Conservation (phyloP, 139 green algal genomes). For the Chlamydomonas schloesseri region DNA sequence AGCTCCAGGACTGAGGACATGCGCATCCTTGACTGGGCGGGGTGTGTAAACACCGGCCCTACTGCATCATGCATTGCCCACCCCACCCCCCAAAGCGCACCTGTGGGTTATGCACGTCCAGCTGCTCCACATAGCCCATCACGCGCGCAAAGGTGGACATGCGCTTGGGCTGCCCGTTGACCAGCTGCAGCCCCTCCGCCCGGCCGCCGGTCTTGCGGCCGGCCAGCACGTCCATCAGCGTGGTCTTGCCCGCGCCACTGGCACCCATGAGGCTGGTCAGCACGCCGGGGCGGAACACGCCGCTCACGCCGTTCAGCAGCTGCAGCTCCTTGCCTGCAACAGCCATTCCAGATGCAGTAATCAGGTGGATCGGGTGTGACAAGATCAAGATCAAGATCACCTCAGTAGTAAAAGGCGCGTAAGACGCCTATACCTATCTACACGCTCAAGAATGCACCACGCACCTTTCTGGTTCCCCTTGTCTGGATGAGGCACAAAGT, state of each 20-base stretch:
- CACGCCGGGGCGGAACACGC: slow-evolving; percentile 41
- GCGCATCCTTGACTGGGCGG: too few relatives aligned
- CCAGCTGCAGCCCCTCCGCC: slow-evolving; percentile 17
- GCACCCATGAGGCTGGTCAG: slow-evolving; percentile 78
- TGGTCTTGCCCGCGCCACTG: slow-evolving; percentile 76
- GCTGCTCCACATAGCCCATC: slow-evolving; percentile 62
- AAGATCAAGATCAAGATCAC: too few relatives aligned
- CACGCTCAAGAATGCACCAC: too few relatives aligned
- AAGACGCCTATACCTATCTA: too few relatives aligned
- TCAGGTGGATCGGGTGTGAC: too few relatives aligned
- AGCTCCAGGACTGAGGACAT: too few relatives aligned
- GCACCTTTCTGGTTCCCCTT: neutral
- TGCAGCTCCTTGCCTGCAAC: slow-evolving; percentile 39
- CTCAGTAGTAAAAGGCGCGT: too few relatives aligned
- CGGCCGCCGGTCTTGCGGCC: slow-evolving; percentile 72
- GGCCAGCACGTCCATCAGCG: slow-evolving; percentile 85
- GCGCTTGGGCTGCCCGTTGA: slow-evolving; percentile 72
- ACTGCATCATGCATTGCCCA: too few relatives aligned
- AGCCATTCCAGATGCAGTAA: too few relatives aligned
- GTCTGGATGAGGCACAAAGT: slow-evolving; percentile 25
- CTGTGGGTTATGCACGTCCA: slow-evolving; percentile 53
- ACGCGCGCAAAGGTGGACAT: slow-evolving; percentile 71
- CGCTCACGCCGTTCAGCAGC: slow-evolving; percentile 62
- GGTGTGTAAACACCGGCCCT: too few relatives aligned
- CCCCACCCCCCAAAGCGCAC: too few relatives aligned